Evolutionary conservation across 345 rosid species (phyloP), one percentile per base, ranked within the genome.

Genomic region (Schrenkiella parvula): DNA sequence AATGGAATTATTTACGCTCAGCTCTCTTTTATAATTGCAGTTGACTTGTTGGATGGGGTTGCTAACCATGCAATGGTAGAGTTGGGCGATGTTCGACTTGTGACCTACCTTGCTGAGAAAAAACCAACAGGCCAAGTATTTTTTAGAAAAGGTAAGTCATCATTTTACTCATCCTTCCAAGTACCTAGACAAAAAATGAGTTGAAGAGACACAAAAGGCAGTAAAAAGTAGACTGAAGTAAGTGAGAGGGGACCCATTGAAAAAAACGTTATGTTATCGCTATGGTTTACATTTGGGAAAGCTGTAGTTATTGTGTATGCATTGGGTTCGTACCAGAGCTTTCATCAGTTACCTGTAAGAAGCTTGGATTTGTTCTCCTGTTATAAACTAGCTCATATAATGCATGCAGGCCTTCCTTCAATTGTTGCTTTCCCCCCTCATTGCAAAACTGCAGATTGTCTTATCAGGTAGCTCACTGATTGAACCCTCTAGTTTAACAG

Each of bases 51-150:
- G 89, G 89, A 93, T 62, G 95, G 91, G 63, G 78, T 91, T 77
- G 92, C 95, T 58, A 86, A 81, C 78, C 79, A 79, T 72, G 95
- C 91, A n/a, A 75, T 84, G 79, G 81, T 91, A 73, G 97, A 90
- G 80, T 85, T 93, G 71, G 87, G 88, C 29, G 91, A 93, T 39
- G 66, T 81, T 66, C 82, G 77, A 63, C 81, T 93, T 72, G 91
- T 89, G 42, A 76, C 85, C 29, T 80, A 85, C 80, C 85, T 93
- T 78, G 87, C 97, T 59, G 97, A 91, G 86, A 90, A 72, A 81
- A 93, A 83, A 73, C 85, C 93, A 59, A 85, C 87, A 0, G 95
- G 96, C 53, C 89, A 83, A 53, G 75, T 81, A 41, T 81, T 82
- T 81, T 93, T 89, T 61, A 83, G 90, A 70, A 82, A 78, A 73